Conservation (phyloP, 208 protist species). For the Crithidia bombi region DNA sequence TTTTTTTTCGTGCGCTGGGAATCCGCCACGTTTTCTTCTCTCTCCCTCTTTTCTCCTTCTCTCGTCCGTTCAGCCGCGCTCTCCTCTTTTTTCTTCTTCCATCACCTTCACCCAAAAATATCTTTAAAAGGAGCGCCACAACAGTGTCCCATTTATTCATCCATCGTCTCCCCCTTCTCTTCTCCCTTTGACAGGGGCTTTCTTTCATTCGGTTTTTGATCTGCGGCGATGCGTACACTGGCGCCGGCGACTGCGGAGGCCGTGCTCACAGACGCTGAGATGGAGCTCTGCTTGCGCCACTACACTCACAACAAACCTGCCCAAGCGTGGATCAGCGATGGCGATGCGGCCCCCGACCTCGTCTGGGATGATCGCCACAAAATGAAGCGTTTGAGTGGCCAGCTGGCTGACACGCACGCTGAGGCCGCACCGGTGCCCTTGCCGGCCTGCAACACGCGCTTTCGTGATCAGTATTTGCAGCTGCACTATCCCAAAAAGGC, state of each 20-base stretch:
- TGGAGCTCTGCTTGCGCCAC: slow-evolving; percentile 24
- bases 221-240: slow-evolving; percentile 10
- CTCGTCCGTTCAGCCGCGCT: background rate
- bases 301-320: slow-evolving; percentile 1
- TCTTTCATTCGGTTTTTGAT: slow-evolving; percentile 1
- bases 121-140: too few species aligned
- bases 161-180: slow-evolving; percentile 8
- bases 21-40: slow-evolving; percentile 13
- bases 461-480: slow-evolving; percentile 20
- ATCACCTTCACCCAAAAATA: too few species aligned
- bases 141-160: too few species aligned
- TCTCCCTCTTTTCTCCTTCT: slow-evolving; percentile 19
- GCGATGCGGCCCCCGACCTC: slow-evolving; percentile 20
- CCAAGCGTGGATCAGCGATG: slow-evolving; percentile 21
- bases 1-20: background rate
- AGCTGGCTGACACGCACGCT: background rate
- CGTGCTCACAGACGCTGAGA: slow-evolving; percentile 26
- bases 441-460: background rate
- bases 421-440: background rate
- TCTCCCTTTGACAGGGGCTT: background rate
- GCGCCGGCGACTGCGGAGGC: slow-evolving; percentile 8
- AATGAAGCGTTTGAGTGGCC: background rate
- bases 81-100: background rate
- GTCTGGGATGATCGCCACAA: slow-evolving; percentile 21
- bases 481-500: background rate